Evolutionary conservation across 2,329 filamentous ascomycete genomes (phyloP), one percentile per base, ranked within the genome.

Genomic region (Stylonectria norvegica): DNA sequence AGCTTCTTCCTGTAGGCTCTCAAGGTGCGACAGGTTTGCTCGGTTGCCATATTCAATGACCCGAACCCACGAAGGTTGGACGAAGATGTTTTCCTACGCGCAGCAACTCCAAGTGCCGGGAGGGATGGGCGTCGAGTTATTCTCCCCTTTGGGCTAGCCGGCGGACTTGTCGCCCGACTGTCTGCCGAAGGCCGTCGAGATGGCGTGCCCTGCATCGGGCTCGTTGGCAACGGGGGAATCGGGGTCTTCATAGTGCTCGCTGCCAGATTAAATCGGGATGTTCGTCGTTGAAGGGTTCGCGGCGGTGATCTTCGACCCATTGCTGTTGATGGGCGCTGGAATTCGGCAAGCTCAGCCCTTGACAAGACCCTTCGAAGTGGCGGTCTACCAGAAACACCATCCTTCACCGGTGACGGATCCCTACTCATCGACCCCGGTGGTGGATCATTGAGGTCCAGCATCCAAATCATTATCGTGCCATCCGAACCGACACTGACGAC

Each of bases 361-460:
- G 90, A 95, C 20, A 97, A 72, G 7, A 98, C 86, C 40, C 87
- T 85, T 38, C 93, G 78, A 22, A 97, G 68, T 4, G 91, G 90
- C 23, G 85, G 86, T 20, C 82, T 81, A 25, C 74, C 72, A 1
- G 79, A 71, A 2, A 77, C 69, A 15, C 53, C 52, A 4, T 73
- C 70, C 52, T 79, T 79, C 18, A 68, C 65, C 1, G 77, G 77
- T 1, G 77, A 80, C 5, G 74, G 68, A 43, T 79, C 76, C 48
- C 75, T 70, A 55, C 66, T 73, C 49, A 61, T 58, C 27, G 68
- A 63, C 2, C 63, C 62, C 25, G 61, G 60, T 4, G 60, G 51
- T 7, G 64, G 59, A 30, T 79, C 73, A 29, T 71, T 68, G 20
- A 77, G 52, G 39, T 79, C 75, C 38, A 81, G 60, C 2, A 67